These are phyloP conservation scores for Entoloma clypeatum DNA, from an alignment of 1,284 basidiomycete genomes.

Conservation along the genomic window DNA sequence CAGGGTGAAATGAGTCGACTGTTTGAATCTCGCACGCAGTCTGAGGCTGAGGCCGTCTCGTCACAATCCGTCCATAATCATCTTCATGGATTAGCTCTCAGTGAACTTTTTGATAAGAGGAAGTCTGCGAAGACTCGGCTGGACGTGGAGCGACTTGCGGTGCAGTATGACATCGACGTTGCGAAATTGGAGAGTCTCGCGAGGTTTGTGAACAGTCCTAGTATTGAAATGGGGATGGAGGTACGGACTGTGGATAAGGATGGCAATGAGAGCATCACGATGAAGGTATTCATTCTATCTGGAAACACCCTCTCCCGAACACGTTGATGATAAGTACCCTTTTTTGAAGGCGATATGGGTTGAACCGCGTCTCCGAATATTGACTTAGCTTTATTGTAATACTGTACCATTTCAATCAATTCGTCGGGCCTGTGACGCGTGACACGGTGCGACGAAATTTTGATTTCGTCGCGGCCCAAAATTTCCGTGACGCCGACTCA, in stretches of 20 bases:
- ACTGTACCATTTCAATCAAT: not conserved
- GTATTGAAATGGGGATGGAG: conserved; percentile 50
- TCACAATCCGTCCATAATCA: conserved; percentile 38
- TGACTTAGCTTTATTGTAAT: conserved; percentile 1
- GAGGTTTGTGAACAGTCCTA: conserved; percentile 68
- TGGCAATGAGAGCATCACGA: conserved; percentile 57
- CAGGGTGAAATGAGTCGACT: conserved; percentile 40
- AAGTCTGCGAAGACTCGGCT: conserved; percentile 45
- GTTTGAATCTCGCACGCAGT: conserved; percentile 48
- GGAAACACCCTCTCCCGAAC: not conserved
- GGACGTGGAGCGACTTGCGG: conserved; percentile 49
- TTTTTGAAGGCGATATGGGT: conserved; percentile 34
- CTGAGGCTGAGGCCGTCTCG: conserved; percentile 52
- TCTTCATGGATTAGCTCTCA: conserved; percentile 54
- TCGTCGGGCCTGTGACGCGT: not conserved
- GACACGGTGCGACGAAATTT: conserved; percentile 2
- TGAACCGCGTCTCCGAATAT: conserved; percentile 23
- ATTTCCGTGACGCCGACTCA: no score
- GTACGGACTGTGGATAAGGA: conserved; percentile 48
- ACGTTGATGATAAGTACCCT: conserved; percentile 1
- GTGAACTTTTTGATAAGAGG: conserved; percentile 61
- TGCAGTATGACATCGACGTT: conserved; percentile 55
- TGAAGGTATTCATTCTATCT: conserved; percentile 40
- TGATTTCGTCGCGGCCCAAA: not conserved
- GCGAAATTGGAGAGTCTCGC: conserved; percentile 54